Evolutionary conservation across 164 flowering plant species (phyloP).

Genomic region (Aristolochia fimbriata): DNA sequence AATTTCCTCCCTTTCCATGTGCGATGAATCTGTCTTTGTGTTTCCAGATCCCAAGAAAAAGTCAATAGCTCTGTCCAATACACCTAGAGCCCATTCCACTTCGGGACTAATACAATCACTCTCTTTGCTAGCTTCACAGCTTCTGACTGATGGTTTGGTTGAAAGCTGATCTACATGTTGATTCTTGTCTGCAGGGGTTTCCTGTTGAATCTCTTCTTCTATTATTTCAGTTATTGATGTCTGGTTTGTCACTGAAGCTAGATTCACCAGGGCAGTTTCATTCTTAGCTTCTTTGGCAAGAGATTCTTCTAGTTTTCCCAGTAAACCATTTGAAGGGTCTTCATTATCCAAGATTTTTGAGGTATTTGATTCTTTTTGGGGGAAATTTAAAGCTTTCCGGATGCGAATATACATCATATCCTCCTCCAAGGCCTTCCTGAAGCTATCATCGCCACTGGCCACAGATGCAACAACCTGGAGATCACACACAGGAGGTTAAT

Average conservation of each 20-base stretch:
- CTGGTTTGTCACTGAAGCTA: constrained; percentile 1
- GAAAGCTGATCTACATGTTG: neutral
- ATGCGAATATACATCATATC: constrained; percentile 41
- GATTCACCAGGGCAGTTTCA: neutral
- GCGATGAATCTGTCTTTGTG: neutral
- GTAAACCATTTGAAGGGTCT: neutral
- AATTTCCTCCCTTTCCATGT: neutral
- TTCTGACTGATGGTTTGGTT: constrained; percentile 1
- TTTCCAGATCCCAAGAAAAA: constrained; percentile 25
- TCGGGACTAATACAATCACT: constrained; percentile 35
- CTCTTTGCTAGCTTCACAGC: constrained; percentile 8
- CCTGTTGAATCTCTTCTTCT: constrained; percentile 25
- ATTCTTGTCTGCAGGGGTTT: neutral
- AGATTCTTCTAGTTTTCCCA: too few species aligned
- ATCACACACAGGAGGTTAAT: too few species aligned
- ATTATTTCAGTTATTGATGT: constrained; percentile 35
- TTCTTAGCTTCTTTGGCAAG: neutral
- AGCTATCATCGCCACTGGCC: constrained; percentile 41
- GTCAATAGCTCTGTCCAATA: constrained; percentile 49
- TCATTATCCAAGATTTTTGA: constrained; percentile 3
- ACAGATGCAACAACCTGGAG: constrained; percentile 57
- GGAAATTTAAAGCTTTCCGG: constrained; percentile 39
- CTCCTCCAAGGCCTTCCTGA: constrained; percentile 40
- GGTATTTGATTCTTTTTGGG: constrained; percentile 7
- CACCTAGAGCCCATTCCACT: constrained; percentile 58